phyloP scores from a whole-genome alignment of 2,329 filamentous ascomycete species.

The Stromatinia cepivora region DNA sequence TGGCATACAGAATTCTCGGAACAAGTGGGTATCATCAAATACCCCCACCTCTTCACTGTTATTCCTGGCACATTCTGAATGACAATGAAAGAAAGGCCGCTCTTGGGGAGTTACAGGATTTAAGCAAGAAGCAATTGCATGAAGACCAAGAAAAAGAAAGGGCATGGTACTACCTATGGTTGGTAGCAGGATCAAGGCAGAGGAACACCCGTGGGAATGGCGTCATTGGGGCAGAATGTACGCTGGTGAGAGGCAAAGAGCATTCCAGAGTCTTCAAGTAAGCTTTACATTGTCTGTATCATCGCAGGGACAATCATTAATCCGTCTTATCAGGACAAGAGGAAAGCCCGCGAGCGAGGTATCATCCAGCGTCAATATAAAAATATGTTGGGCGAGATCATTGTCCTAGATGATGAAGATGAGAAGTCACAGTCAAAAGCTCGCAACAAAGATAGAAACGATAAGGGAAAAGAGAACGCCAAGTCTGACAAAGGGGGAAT shows the following conservation, averaged over 20 bases:
- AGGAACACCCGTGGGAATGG: slow-evolving; percentile 18
- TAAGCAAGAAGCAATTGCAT: not conserved
- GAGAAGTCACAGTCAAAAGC: not conserved
- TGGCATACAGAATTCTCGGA: slow-evolving; percentile 18
- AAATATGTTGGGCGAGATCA: not conserved
- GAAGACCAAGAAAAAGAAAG: not conserved
- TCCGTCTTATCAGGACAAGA: not conserved
- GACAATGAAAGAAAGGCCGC: slow-evolving; percentile 3
- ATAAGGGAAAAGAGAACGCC: not conserved
- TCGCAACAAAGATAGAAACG: not conserved
- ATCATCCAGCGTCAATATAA: not conserved
- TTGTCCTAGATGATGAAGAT: not conserved
- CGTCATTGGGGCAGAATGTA: slow-evolving; percentile 17
- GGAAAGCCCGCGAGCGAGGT: not conserved
- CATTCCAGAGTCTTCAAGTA: slow-evolving; percentile 21
- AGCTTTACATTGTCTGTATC: not conserved
- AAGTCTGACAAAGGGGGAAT: not conserved
- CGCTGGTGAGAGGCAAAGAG: slow-evolving; percentile 1
- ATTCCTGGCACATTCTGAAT: not conserved
- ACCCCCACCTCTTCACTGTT: slow-evolving; percentile 12
- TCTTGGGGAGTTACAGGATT: slow-evolving; percentile 8
- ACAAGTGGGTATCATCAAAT: slow-evolving; percentile 1
- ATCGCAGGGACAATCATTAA: not conserved
- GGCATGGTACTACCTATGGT: accelerated
- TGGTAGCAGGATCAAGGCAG: not conserved